A percentile compares a stretch with the other conserved stretches of the same genome.
These are phyloP conservation scores for Mortierella sp. DNA, from an alignment of 371 early-diverging fungal species.

Conservation along the genomic window DNA sequence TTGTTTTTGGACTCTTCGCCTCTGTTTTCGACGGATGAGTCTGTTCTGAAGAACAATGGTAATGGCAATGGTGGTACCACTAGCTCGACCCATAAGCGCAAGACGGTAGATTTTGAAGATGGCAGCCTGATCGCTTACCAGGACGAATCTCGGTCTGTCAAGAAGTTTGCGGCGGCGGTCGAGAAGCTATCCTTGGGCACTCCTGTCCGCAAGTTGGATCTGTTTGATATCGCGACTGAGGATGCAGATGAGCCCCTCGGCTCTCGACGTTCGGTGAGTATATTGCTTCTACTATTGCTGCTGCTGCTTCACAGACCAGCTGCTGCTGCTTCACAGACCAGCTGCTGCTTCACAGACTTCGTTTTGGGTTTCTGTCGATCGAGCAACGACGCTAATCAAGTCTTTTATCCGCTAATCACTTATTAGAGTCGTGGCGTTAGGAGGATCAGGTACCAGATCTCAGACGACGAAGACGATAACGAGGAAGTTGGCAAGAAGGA, in stretches of 20 bases:
- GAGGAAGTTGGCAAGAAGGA: not conserved
- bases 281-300: not conserved
- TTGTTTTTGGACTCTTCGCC: constrained; percentile 27
- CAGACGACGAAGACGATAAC: constrained; percentile 58
- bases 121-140: constrained; percentile 8
- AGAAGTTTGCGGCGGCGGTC: constrained; percentile 55
- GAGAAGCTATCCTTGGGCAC: constrained; percentile 34
- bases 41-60: constrained; percentile 1
- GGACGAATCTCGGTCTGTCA: constrained; percentile 37
- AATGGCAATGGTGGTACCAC: not conserved
- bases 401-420: not conserved
- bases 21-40: constrained; percentile 44
- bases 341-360: not conserved
- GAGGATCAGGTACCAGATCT: constrained; percentile 49
- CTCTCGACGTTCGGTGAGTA: constrained; percentile 45
- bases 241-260: constrained; percentile 15
- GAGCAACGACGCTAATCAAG: not conserved
- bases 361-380: not conserved
- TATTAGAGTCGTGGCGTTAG: constrained; percentile 46
- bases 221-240: constrained; percentile 16
- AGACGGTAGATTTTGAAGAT: constrained; percentile 34
- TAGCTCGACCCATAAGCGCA: constrained; percentile 26
- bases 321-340: not conserved
- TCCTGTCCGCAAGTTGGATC: constrained; percentile 21
- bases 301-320: not conserved